Conservation (phyloP, 129 eudicot species). For the Artemisia argyi region DNA sequence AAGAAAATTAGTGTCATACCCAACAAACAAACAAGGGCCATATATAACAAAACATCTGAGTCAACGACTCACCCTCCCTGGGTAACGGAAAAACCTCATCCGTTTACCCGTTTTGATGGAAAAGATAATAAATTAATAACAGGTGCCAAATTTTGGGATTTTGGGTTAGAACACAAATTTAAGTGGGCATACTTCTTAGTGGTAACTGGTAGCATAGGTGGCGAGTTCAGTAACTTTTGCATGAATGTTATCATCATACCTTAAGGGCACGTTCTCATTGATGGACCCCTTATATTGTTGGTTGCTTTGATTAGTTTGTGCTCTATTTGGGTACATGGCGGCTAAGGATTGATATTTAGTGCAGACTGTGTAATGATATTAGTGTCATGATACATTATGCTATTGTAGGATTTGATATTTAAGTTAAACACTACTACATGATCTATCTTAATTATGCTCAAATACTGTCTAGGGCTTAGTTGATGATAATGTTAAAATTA, state of each 20-base stretch:
- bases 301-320: neutral
- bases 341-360: neutral
- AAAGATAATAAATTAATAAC: neutral
- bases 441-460: no score
- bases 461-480: no score
- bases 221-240: no score
- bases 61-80: no score
- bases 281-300: constrained; percentile 10
- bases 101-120: no score
- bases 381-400: neutral
- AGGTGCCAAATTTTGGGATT: neutral
- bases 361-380: neutral
- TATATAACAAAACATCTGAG: neutral
- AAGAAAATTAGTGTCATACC: constrained; percentile 23
- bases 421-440: no score
- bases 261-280: neutral
- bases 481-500: no score
- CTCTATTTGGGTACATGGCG: neutral
- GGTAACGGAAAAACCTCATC: no score
- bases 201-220: neutral
- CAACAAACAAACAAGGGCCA: neutral
- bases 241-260: no score
- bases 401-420: neutral
- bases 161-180: neutral
- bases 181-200: neutral